Percentiles rank a stretch among this genome's conserved stretches.
These are phyloP conservation scores for Circinella umbellata DNA, from an alignment of 371 early-diverging fungal species.

Conservation along the genomic window DNA sequence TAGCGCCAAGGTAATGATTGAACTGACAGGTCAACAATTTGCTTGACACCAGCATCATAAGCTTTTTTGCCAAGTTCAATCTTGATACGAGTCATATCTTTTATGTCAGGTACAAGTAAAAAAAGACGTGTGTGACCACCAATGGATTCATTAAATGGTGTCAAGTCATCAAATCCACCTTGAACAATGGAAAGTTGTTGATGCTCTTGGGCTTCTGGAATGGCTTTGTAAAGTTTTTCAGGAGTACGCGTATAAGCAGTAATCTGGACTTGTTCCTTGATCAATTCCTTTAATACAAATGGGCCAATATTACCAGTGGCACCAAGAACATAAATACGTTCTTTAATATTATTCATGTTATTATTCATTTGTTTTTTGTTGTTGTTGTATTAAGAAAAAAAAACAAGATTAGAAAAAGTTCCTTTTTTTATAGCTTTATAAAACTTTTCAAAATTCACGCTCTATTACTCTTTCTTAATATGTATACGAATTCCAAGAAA, in stretches of 20 bases:
- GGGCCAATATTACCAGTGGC: slow-evolving; percentile 38
- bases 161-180: slow-evolving; percentile 18
- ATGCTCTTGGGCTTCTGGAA: background rate
- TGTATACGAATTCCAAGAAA: no score
- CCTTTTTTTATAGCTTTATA: no score
- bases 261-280: slow-evolving; percentile 9
- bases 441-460: no score
- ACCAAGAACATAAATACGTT: slow-evolving; percentile 31
- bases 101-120: slow-evolving; percentile 15
- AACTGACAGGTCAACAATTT: slow-evolving; percentile 22
- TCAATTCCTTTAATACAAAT: slow-evolving; percentile 18
- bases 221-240: slow-evolving; percentile 13
- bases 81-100: background rate
- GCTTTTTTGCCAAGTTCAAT: slow-evolving; percentile 7
- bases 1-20: background rate
- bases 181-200: slow-evolving; percentile 17
- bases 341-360: no score
- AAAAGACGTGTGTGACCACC: slow-evolving; percentile 23
- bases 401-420: no score
- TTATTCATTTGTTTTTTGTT: no score
- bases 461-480: no score
- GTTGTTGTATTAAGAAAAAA: no score
- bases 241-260: slow-evolving; percentile 28
- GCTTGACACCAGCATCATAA: slow-evolving; percentile 22
- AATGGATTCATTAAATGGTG: slow-evolving; percentile 16